These are phyloP conservation scores for Ramaria rubella DNA, from an alignment of 768 basidiomycete genomes.

Conservation along the genomic window DNA sequence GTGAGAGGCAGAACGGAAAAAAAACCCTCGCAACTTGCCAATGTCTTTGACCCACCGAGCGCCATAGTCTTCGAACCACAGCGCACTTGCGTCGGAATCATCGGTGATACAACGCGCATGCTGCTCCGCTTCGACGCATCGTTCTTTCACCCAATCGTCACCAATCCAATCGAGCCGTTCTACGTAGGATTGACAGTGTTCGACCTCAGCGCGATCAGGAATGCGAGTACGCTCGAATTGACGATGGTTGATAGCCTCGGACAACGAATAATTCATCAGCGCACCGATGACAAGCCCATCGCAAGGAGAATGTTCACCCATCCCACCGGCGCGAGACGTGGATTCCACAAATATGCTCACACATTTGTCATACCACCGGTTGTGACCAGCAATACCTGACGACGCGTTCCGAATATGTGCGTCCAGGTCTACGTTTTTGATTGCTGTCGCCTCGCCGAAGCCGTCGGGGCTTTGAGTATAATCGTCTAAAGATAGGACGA, in stretches of 20 bases:
- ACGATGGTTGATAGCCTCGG: constrained; percentile 53
- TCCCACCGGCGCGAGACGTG: constrained; percentile 75
- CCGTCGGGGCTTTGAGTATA: constrained; percentile 42
- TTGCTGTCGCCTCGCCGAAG: constrained; percentile 26
- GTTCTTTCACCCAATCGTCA: constrained; percentile 49
- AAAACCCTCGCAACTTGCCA: constrained; percentile 39
- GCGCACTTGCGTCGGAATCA: constrained; percentile 77
- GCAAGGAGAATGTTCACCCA: constrained; percentile 86
- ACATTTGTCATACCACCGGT: constrained; percentile 89
- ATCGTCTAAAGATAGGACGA: constrained; percentile 77
- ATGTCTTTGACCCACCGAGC: constrained; percentile 76
- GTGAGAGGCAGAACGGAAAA: not conserved
- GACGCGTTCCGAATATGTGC: constrained; percentile 73
- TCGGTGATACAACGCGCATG: constrained; percentile 54
- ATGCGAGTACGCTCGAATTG: constrained; percentile 26
- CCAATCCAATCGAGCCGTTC: constrained; percentile 67
- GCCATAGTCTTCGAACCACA: constrained; percentile 81
- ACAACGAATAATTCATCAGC: constrained; percentile 74
- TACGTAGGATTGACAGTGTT: constrained; percentile 35
- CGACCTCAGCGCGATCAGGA: constrained; percentile 10
- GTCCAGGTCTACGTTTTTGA: constrained; percentile 42
- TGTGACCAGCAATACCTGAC: constrained; percentile 57
- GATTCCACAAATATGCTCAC: constrained; percentile 79
- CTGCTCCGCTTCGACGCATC: constrained; percentile 51
- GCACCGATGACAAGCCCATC: constrained; percentile 89